phyloP scores from a whole-genome alignment of 768 basidiomycete genomes.

The Leccinellum albellum region DNA sequence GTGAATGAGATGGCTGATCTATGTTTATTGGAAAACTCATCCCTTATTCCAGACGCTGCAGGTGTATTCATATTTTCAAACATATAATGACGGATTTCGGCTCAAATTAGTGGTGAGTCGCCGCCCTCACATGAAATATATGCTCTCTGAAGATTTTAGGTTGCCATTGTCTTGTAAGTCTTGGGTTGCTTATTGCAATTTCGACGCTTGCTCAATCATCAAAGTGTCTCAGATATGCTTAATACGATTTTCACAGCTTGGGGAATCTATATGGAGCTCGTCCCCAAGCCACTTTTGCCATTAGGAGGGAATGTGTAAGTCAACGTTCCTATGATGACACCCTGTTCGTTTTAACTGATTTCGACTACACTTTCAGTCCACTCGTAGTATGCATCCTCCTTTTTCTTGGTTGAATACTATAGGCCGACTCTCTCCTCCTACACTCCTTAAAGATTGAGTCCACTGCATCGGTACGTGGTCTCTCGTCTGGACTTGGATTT shows the following conservation, averaged over 20 bases:
- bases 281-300: slow-evolving; percentile 2
- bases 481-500: not conserved
- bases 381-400: slow-evolving; percentile 7
- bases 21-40: not conserved
- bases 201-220: not conserved
- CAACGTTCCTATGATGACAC: not conserved
- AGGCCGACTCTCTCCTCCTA: not conserved
- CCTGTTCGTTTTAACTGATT: not conserved
- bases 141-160: not conserved
- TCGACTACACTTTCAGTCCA: slow-evolving; percentile 1
- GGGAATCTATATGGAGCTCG: slow-evolving; percentile 8
- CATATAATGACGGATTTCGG: not conserved
- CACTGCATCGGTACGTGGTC: slow-evolving; percentile 10
- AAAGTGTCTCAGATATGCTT: slow-evolving; percentile 13
- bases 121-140: not conserved
- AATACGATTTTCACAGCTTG: slow-evolving; percentile 8
- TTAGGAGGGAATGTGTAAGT: slow-evolving; percentile 8
- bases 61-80: slow-evolving; percentile 7
- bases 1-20: not conserved
- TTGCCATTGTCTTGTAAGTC: slow-evolving; percentile 6
- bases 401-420: not conserved
- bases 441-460: slow-evolving; percentile 7
- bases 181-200: not conserved
- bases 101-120: slow-evolving; percentile 11
- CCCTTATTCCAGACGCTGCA: slow-evolving; percentile 6